Conservation (phyloP, 495 filamentous ascomycete genomes). For the Pyrenopolyporus hunteri region DNA sequence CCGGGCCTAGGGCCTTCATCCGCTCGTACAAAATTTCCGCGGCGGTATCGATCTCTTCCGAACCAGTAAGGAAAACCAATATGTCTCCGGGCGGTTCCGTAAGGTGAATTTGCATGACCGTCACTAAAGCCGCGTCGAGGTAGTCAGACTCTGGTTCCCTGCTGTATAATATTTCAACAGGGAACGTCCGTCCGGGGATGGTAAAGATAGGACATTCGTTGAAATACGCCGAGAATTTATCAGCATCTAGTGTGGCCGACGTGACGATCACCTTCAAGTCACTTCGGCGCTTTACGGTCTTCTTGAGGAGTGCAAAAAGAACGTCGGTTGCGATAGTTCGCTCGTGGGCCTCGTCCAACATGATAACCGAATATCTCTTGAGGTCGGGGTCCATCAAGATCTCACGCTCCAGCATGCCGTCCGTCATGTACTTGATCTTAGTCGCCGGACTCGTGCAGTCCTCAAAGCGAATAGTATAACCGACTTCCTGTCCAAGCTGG, state of each 20-base stretch:
- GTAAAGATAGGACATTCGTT: constrained; percentile 94
- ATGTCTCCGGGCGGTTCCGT: constrained; percentile 92
- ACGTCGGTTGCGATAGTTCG: constrained; percentile 96
- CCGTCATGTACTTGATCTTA: constrained; percentile 99
- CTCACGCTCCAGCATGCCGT: constrained; percentile 97
- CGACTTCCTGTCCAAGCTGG: constrained; percentile 87
- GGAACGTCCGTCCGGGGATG: constrained; percentile 92
- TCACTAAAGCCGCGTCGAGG: constrained; percentile 90
- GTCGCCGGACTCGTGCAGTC: constrained; percentile 90
- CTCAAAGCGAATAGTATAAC: constrained; percentile 98
- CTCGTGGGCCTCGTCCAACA: constrained; percentile 98
- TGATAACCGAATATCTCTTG: constrained; percentile 90
- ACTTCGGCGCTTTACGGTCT: constrained; percentile 81
- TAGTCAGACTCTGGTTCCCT: constrained; percentile 96
- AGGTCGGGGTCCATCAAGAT: constrained; percentile 88
- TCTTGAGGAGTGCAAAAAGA: constrained; percentile 91
- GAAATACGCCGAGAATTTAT: constrained; percentile 97
- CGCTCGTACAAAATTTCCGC: constrained; percentile 93
- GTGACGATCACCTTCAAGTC: constrained; percentile 96
- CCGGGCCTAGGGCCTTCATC: constrained; percentile 93
- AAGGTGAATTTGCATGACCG: constrained; percentile 98
- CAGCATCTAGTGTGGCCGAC: constrained; percentile 93
- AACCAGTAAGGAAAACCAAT: constrained; percentile 92
- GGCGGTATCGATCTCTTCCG: constrained; percentile 96
- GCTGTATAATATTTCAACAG: constrained; percentile 93